These are phyloP conservation scores for Sophora flavescens DNA, from an alignment of 306 rosid genomes.

Conservation along the genomic window DNA sequence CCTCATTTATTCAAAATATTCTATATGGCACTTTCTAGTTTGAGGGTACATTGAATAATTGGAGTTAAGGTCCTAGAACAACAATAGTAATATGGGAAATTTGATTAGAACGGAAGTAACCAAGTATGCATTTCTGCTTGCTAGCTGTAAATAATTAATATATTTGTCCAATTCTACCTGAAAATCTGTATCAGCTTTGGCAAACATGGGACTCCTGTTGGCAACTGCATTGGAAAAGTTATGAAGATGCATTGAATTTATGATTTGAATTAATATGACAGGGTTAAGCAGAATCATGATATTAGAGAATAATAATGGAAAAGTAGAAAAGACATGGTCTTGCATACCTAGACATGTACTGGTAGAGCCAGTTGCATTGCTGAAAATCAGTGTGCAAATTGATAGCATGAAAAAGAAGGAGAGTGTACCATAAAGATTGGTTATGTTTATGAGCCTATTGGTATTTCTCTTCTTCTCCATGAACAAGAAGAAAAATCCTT, in stretches of 20 bases:
- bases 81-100: neutral
- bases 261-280: neutral
- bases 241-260: constrained; percentile 12
- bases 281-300: constrained; percentile 6
- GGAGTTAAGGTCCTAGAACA: neutral
- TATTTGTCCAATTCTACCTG: constrained; percentile 54
- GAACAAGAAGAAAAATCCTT: constrained; percentile 39
- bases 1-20: too few relatives aligned
- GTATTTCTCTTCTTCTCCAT: constrained; percentile 77
- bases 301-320: neutral
- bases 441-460: constrained; percentile 47
- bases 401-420: constrained; percentile 51
- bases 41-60: constrained; percentile 33
- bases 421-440: constrained; percentile 36
- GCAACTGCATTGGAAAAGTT: constrained; percentile 54
- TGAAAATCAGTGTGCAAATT: constrained; percentile 55
- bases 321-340: neutral
- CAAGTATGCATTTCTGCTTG: neutral
- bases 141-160: neutral
- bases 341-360: constrained; percentile 59
- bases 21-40: constrained; percentile 17
- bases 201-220: constrained; percentile 47
- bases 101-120: neutral
- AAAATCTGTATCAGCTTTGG: constrained; percentile 52
- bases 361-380: constrained; percentile 24